Evolutionary conservation across 2,329 filamentous ascomycete species (phyloP), one percentile per base, ranked within the genome.

Genomic region (Akanthomyces lecanii): DNA sequence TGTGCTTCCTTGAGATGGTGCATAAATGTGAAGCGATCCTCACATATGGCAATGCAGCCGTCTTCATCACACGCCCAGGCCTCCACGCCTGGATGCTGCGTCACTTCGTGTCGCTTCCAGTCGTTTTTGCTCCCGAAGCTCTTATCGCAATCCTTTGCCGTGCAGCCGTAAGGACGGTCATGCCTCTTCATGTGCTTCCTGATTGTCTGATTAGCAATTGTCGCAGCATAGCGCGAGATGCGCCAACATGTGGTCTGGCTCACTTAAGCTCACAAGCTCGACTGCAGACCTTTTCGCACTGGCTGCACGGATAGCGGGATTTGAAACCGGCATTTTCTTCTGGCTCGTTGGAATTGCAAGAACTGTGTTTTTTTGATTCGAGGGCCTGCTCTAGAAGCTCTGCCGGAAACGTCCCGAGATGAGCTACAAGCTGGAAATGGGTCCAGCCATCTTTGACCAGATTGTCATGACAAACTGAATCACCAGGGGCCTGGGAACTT

Each of bases 91-190:
- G 84, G 86, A 72, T 97, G 92, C 70, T 94, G 89, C 18, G 84
- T 86, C 67, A 86, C 89, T 71, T 97, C 94, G 70, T 97, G 93
- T 1, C 93, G 86, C 72, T 96, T 96, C 93, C 86, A 97, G 74
- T 97, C 93, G 64, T 92, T 93, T 72, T 97, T 96, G 74, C 90
- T 93, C n/a, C 93, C 93, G 68, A 97, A 97, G 0, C 72, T 79
- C 70, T 91, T 92, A 55, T 76, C 74, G 70, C 93, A 97, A 36
- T 77, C 75, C 10, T 79, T 75, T 66, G 87, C 90, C 0, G 92
- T 96, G 74, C 93, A 97, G 14, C 87, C 87, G 66, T 94, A 97
- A 0, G 92, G 93, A 67, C 86, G 87, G 8, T 85, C 82, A 72
- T 97, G 93, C 1, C 92, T 86, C 71, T 92, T 94, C 73, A 85